Percentiles rank a stretch among this genome's conserved stretches.
phyloP scores from a whole-genome alignment of 345 rosid species.

The Aquilaria sinensis region DNA sequence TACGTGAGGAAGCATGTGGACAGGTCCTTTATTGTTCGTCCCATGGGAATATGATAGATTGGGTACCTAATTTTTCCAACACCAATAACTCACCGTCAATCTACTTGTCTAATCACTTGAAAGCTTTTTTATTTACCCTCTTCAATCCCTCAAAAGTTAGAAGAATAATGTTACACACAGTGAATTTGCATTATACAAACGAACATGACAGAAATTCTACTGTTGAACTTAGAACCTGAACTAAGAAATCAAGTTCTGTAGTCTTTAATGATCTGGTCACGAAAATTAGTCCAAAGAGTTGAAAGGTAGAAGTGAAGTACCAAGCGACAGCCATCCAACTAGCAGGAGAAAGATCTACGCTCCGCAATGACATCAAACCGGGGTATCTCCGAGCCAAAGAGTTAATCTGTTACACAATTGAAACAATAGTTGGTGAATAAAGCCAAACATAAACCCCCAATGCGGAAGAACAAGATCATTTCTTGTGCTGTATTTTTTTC shows the following conservation, averaged over 20 bases:
- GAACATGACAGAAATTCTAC: too few relatives aligned
- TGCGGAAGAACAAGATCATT: too few relatives aligned
- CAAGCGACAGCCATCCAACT: slow-evolving; percentile 99
- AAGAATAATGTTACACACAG: too few relatives aligned
- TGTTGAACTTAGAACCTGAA: too few relatives aligned
- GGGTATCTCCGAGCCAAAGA: slow-evolving; percentile 66
- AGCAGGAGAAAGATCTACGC: slow-evolving; percentile 98
- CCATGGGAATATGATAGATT: slow-evolving; percentile 98
- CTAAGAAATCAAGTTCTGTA: too few relatives aligned
- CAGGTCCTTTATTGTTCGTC: slow-evolving; percentile 93
- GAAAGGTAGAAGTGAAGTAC: slow-evolving; percentile 28
- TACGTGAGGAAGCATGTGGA: slow-evolving; percentile 95
- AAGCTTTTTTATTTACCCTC: too few relatives aligned
- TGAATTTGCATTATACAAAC: too few relatives aligned
- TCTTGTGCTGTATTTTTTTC: too few relatives aligned
- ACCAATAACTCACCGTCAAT: background rate
- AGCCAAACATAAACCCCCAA: background rate
- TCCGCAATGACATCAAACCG: slow-evolving; percentile 85
- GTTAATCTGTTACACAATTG: slow-evolving; percentile 49
- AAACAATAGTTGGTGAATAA: slow-evolving; percentile 12
- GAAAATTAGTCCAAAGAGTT: background rate
- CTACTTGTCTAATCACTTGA: background rate
- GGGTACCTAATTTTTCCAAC: slow-evolving; percentile 57
- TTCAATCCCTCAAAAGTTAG: too few relatives aligned
- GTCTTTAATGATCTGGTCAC: too few relatives aligned